Base-by-base conservation (phyloP, 2,329 filamentous ascomycete genomes). In the Aureobasidium mangrovei region DNA sequence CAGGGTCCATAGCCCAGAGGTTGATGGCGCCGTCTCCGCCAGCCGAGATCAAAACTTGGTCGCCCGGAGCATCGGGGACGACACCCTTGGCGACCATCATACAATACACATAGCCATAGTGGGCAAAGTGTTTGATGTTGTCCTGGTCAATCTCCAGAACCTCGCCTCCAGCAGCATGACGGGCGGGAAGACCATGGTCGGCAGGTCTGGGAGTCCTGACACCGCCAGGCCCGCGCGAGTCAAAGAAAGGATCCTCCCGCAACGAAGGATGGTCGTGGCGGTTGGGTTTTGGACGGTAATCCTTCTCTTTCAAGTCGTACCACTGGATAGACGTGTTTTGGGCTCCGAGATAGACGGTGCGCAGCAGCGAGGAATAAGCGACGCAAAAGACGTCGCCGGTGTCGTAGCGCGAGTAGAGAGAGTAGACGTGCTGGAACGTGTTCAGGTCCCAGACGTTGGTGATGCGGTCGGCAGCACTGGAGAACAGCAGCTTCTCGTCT, bases 281-380 rank as follows among this genome's bases (percentile, higher is more conserved):
- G 56, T 81, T 81, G 49, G 80, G 82, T 3, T 75, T 72, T 18
- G 79, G 85, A 60, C 78, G 74, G 26, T 77, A 71, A 31, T 77
- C 74, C 27, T 81, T 78, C 59, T 88, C 80, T 62, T 81, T 81
- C 54, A 95, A 73, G 60, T 84, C 79, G 62, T 89, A 86, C 93
- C 93, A 98, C 65, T 95, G 91, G 51, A 96, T 93, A 38, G 86
- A 89, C 6, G 90, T 93, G 65, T 97, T 96, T 67, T 97, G 93
- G 0, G 90, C 88, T 55, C 93, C 93, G 41, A 95, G 80, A 68
- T 95, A 97, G 3, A 95, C 79, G 0, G 86, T 95, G 61, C 91
- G 81, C 63, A 88, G 77, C 60, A 83, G 79, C 5, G 82, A 74
- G 3, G 90, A 95, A 69, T 95, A 96, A 1, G 85, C 86, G n/a